A percentile compares a stretch with the other conserved stretches of the same genome.
Conservation (phyloP, 202 grass and related monocot species). For the Carex sylvatica region DNA sequence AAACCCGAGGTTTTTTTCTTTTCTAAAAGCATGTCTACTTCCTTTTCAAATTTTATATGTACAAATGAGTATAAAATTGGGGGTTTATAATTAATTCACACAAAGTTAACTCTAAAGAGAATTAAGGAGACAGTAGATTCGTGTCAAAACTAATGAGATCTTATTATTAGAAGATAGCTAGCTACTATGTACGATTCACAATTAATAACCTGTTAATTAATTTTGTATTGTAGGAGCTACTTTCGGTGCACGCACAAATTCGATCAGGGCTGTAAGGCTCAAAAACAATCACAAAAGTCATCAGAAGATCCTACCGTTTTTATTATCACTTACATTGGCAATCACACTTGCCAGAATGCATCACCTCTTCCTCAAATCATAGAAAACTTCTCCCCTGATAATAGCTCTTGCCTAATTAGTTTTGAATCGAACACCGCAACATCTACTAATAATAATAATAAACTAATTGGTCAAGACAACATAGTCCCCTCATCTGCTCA, state of each 20-base stretch:
- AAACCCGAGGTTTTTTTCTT: constrained; percentile 43
- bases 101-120: background rate
- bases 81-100: background rate
- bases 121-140: background rate
- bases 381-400: constrained; percentile 9
- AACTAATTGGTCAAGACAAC: background rate
- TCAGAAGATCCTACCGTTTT: constrained; percentile 30
- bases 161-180: background rate
- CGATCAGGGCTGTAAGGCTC: constrained; percentile 56
- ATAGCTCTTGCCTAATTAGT: constrained; percentile 39
- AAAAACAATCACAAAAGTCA: constrained; percentile 53
- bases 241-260: constrained; percentile 82
- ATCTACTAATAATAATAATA: constrained; percentile 9
- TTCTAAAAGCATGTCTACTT: background rate
- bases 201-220: background rate
- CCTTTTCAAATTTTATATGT: background rate
- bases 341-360: constrained; percentile 61
- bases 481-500: background rate
- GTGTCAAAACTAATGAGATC: background rate
- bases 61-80: background rate
- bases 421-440: constrained; percentile 38
- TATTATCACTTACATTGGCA: constrained; percentile 60
- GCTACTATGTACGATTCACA: background rate
- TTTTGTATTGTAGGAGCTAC: constrained; percentile 47
- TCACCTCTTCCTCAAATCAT: constrained; percentile 22